Base-by-base conservation (phyloP, 148 eudicot genomes). In the Nepenthes mirabilis region DNA sequence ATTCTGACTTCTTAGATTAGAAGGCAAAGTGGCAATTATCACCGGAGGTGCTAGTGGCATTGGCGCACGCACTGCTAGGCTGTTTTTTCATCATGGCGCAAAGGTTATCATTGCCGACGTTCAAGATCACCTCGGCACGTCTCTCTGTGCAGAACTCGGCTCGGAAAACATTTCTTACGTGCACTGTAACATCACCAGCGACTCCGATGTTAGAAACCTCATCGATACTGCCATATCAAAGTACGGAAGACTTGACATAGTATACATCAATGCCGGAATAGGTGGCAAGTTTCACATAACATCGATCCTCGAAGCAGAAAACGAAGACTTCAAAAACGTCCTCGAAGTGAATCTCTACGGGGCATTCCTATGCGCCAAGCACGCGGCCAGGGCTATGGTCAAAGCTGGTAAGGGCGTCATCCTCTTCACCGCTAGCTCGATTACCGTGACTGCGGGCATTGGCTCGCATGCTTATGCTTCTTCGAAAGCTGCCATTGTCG, bases 241-340 rank as follows among this genome's bases (percentile, higher is more conserved):
- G 48, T 23, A 65, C 33, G 74, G 74, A 1, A 69, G 65, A 33
- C 77, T 69, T 6, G 77, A 72, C 62, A 69, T 69, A 35, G 69
- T 69, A 74, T 77, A 51, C 68, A 76, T 57, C 70, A 79, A 76
- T 52, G 83, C 83, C 37, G 83, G 83, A 1, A 74, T 74, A 59
- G 35, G 62, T 1, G 82, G 82, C 1, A 55, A 35, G 9, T 33
- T 58, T 2, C 65, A 56, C 45, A 55, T 50, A 65, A 52, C 11
- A 11, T 6, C 48, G 14, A 69, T 68, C 51, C 43, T 43, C 4
- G 52, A 45, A 11, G 53, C 77, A 33, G 56, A 66, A 8, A 23
- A 36, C 13, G 67, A 79, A 2, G 57, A 69, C 51, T 72, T 75
- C 70, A 65, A 73, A 11, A 40, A 47, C 4, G 74, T 77, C 4